Evolutionary conservation across 1,139 yeast species (phyloP).

Genomic region (Saccharomyces uvarum): DNA sequence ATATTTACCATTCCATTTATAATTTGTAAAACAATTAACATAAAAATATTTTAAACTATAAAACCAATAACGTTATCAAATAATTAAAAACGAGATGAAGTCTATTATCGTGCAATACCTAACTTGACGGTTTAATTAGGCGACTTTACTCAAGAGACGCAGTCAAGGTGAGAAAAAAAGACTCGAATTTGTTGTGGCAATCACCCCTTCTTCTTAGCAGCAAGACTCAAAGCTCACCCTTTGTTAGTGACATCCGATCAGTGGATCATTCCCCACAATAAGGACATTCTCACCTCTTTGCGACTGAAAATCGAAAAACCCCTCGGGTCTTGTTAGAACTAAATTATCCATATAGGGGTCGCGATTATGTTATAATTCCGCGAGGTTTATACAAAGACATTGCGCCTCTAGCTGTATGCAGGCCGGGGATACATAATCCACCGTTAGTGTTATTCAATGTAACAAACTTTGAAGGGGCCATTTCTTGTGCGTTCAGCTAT

Average conservation of each 20-base stretch:
- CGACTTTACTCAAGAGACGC: not conserved
- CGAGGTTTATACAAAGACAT: not conserved
- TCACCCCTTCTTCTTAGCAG: not conserved
- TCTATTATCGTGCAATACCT: not conserved
- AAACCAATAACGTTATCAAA: not conserved
- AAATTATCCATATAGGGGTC: not conserved
- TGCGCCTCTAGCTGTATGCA: not conserved
- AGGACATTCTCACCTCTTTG: not conserved
- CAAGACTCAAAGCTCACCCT: not conserved
- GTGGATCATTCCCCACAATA: not conserved
- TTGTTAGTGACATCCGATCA: not conserved
- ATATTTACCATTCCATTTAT: conserved; percentile 1
- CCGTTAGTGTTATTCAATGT: not conserved
- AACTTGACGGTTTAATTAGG: too few species aligned
- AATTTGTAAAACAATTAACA: not conserved
- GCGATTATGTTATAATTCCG: not conserved
- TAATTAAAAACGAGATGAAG: not conserved
- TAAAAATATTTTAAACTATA: not conserved
- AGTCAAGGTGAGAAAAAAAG: not conserved
- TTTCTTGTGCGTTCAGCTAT: not conserved
- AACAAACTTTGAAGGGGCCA: not conserved
- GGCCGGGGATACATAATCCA: not conserved
- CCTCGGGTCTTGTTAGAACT: not conserved
- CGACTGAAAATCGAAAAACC: not conserved
- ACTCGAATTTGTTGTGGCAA: not conserved